phyloP scores from a whole-genome alignment of 2,329 filamentous ascomycete species.

The Aspergillus spinulosporus region DNA sequence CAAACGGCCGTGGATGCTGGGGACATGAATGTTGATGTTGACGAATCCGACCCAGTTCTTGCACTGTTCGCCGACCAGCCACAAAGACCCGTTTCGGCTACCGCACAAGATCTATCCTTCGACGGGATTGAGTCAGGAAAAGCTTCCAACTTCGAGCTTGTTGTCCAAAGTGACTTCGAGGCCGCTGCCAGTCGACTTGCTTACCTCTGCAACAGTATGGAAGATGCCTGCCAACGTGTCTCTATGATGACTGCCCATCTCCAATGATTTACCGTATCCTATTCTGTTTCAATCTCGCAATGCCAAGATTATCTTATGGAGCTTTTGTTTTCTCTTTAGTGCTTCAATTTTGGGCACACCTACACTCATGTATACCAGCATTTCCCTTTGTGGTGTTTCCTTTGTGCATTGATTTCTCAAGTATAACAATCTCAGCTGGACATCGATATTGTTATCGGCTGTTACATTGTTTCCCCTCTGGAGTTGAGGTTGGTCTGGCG shows the following conservation, averaged over 20 bases:
- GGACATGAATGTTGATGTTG: conserved; percentile 52
- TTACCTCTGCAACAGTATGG: conserved; percentile 42
- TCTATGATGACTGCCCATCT: conserved; percentile 44
- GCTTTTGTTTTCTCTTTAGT: conserved; percentile 10
- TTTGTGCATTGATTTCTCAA: conserved; percentile 2
- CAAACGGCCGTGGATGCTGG: conserved; percentile 24
- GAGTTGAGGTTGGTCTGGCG: conserved; percentile 11
- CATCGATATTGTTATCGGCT: background rate
- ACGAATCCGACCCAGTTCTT: conserved; percentile 53
- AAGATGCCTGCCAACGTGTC: conserved; percentile 45
- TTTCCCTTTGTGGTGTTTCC: conserved; percentile 28
- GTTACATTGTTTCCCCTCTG: conserved; percentile 11
- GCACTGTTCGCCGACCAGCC: conserved; percentile 54
- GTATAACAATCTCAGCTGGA: background rate
- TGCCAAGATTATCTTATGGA: conserved; percentile 18
- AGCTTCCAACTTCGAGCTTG: conserved; percentile 62
- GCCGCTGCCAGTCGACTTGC: conserved; percentile 35
- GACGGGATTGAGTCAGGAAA: conserved; percentile 65
- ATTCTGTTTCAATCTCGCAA: conserved; percentile 17
- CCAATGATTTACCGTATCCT: conserved; percentile 31
- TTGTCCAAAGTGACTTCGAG: conserved; percentile 49
- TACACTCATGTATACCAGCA: conserved; percentile 21
- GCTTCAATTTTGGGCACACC: conserved; percentile 15
- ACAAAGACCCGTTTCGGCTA: conserved; percentile 27
- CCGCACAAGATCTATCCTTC: conserved; percentile 36